Evolutionary conservation across 345 rosid genomes (phyloP).

Genomic region (Gossypium mustelinum): DNA sequence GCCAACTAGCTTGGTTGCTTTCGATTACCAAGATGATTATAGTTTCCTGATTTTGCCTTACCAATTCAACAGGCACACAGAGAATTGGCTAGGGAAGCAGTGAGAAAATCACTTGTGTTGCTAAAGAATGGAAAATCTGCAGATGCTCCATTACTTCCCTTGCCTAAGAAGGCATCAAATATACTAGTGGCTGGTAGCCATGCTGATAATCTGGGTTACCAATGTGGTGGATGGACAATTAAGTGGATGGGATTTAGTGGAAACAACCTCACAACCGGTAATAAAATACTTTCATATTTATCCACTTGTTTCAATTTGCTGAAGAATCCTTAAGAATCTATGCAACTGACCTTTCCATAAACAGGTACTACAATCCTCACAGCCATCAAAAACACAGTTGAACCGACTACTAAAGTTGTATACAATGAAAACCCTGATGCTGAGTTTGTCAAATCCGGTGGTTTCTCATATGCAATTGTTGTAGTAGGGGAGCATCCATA

Average conservation of each 20-base stretch:
- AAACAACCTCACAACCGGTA: constrained; percentile 49
- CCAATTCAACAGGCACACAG: constrained; percentile 45
- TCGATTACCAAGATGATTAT: neutral
- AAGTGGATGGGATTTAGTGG: constrained; percentile 54
- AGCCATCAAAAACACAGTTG: constrained; percentile 53
- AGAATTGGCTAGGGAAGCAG: constrained; percentile 59
- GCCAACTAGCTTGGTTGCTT: neutral
- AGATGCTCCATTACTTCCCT: constrained; percentile 47
- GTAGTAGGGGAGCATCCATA: constrained; percentile 65
- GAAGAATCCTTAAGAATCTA: neutral
- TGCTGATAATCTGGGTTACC: constrained; percentile 58
- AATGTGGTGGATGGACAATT: constrained; percentile 74
- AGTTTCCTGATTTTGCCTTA: neutral
- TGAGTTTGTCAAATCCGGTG: constrained; percentile 43
- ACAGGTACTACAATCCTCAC: constrained; percentile 55
- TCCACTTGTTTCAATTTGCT: neutral
- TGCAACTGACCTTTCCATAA: neutral
- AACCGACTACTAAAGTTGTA: constrained; percentile 38
- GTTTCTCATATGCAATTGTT: constrained; percentile 56
- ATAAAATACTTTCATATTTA: neutral
- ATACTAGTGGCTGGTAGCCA: constrained; percentile 57
- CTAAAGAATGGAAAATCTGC: constrained; percentile 47
- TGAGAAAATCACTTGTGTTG: constrained; percentile 62
- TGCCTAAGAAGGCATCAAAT: constrained; percentile 50
- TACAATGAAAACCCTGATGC: constrained; percentile 49